These are phyloP conservation scores for Gamarada debralockiae DNA, from an alignment of 495 filamentous ascomycete genomes.

Conservation along the genomic window DNA sequence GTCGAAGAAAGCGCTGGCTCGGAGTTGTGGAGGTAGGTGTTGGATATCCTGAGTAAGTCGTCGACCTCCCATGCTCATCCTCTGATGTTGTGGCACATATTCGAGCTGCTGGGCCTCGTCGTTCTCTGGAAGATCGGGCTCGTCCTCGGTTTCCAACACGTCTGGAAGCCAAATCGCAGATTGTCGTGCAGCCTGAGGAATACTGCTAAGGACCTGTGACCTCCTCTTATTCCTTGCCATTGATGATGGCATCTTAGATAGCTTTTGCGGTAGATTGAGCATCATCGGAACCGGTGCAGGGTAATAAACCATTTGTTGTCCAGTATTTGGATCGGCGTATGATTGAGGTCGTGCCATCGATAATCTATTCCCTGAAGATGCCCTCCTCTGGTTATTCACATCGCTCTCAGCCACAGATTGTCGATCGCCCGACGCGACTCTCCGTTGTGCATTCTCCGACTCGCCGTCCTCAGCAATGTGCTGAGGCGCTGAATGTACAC, in stretches of 20 bases:
- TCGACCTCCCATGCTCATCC: conserved; percentile 27
- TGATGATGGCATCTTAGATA: conserved; percentile 67
- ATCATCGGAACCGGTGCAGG: conserved; percentile 91
- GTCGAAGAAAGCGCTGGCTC: conserved; percentile 90
- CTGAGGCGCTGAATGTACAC: conserved; percentile 57
- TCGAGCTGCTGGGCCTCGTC: conserved; percentile 15
- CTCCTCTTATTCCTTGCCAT: conserved; percentile 63
- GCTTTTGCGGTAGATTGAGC: conserved; percentile 84
- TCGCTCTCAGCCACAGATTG: background rate
- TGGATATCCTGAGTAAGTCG: conserved; percentile 21
- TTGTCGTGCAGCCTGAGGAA: conserved; percentile 35
- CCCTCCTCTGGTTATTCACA: conserved; percentile 5
- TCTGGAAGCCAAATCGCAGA: conserved; percentile 26
- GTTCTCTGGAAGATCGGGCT: conserved; percentile 5
- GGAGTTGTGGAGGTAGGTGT: conserved; percentile 76
- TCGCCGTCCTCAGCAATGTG: background rate
- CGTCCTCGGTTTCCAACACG: conserved; percentile 20
- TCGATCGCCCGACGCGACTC: background rate
- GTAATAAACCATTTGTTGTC: conserved; percentile 86
- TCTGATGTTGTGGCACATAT: conserved; percentile 26
- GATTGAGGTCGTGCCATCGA: conserved; percentile 48
- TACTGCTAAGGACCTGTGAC: conserved; percentile 53
- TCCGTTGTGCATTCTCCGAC: conserved; percentile 21
- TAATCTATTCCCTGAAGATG: conserved; percentile 13
- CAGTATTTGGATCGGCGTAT: conserved; percentile 59